A percentile compares a stretch with the other conserved stretches of the same genome.
Evolutionary conservation across 805 yeast species (phyloP).

Genomic region (Trichomonascus vanleenenianus): DNA sequence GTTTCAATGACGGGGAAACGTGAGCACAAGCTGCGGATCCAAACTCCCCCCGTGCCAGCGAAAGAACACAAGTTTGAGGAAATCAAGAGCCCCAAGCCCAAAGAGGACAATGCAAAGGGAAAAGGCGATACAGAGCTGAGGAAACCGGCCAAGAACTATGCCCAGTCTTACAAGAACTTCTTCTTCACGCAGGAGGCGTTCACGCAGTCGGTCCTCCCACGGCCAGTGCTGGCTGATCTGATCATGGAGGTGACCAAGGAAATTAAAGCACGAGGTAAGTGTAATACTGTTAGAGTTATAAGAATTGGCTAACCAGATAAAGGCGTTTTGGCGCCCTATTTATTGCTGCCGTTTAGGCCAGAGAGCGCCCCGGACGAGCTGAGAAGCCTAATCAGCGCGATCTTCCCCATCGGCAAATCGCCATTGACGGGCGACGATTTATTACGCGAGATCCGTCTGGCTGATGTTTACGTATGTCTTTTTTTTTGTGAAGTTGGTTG

Average conservation of each 20-base stretch:
- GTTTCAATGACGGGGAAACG: no score
- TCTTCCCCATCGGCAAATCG: constrained; percentile 53
- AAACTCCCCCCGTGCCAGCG: no score
- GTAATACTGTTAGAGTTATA: no score
- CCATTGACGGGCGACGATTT: constrained; percentile 39
- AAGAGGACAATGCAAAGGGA: no score
- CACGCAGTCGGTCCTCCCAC: constrained; percentile 16
- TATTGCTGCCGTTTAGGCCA: constrained; percentile 72
- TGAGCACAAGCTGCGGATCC: no score
- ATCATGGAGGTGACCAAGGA: constrained; percentile 68
- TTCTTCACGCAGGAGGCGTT: constrained; percentile 21
- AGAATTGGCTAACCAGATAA: not conserved
- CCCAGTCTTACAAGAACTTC: constrained; percentile 1
- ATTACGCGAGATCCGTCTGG: constrained; percentile 37
- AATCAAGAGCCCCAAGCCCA: no score
- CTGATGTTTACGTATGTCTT: constrained; percentile 44
- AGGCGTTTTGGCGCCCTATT: constrained; percentile 55
- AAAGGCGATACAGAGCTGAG: no score
- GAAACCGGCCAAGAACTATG: not conserved
- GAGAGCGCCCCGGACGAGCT: constrained; percentile 47
- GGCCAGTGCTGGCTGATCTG: constrained; percentile 44
- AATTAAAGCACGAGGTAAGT: constrained; percentile 52
- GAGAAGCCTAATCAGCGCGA: constrained; percentile 44
- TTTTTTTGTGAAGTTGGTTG: not conserved
- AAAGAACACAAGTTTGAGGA: no score